A percentile compares a stretch with the other conserved stretches of the same genome.
These are phyloP conservation scores for Fragaria vesca DNA, from an alignment of 306 rosid genomes.

Conservation along the genomic window DNA sequence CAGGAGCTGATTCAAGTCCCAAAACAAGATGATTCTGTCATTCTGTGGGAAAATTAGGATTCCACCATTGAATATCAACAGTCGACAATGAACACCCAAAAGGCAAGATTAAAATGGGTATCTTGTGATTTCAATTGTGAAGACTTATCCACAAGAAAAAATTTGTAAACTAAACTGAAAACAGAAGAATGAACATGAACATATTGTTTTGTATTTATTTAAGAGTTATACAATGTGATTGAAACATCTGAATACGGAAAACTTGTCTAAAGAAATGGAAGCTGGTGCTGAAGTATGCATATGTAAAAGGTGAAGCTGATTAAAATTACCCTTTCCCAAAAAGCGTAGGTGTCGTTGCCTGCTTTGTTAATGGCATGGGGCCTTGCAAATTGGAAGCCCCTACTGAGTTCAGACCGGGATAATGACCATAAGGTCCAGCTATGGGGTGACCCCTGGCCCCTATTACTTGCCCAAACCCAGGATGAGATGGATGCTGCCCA, in stretches of 20 bases:
- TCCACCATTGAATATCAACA: neutral
- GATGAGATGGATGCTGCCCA: constrained; percentile 46
- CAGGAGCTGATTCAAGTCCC: neutral
- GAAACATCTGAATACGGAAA: neutral
- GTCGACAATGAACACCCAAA: neutral
- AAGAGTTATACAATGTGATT: neutral
- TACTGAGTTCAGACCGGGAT: constrained; percentile 39
- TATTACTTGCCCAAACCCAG: constrained; percentile 51
- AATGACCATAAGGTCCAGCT: constrained; percentile 44
- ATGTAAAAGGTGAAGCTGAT: constrained; percentile 20
- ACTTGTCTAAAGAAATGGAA: neutral
- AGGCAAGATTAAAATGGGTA: neutral
- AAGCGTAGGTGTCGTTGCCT: constrained; percentile 52
- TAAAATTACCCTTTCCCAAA: constrained; percentile 82
- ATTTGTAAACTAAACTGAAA: neutral
- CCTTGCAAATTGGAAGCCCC: constrained; percentile 51
- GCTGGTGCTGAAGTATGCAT: neutral
- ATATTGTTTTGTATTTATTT: neutral
- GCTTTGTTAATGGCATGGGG: constrained; percentile 54
- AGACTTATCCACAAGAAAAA: neutral
- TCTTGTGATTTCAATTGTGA: neutral
- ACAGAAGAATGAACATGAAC: neutral
- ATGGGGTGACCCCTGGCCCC: constrained; percentile 53
- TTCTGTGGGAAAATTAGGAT: neutral
- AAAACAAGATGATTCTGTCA: neutral